phyloP scores from a whole-genome alignment of 2,329 filamentous ascomycete genomes.

The Botryotinia calthae region DNA sequence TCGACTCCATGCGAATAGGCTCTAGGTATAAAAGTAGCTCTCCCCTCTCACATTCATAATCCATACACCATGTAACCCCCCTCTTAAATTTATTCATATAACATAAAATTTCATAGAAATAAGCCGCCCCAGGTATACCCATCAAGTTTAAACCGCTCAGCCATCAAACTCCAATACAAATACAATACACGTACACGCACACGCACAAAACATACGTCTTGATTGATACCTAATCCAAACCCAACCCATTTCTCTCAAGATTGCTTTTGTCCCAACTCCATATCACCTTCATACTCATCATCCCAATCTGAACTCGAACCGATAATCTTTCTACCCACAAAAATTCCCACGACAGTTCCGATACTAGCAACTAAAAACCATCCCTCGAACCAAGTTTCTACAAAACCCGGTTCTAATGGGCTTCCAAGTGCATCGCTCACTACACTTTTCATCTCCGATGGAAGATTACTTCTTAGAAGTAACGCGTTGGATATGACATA shows the following conservation, averaged over 20 bases:
- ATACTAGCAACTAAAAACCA: constrained; percentile 74
- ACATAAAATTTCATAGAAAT: not conserved
- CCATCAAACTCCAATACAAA: not conserved
- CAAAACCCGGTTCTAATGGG: constrained; percentile 66
- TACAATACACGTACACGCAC: not conserved
- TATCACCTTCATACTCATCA: constrained; percentile 48
- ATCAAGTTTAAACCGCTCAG: not conserved
- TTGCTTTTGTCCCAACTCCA: constrained; percentile 70
- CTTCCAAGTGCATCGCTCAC: constrained; percentile 76
- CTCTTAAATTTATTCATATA: not conserved
- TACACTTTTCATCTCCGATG: constrained; percentile 70
- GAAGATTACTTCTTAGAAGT: constrained; percentile 74
- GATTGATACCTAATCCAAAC: not conserved
- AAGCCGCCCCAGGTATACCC: not conserved
- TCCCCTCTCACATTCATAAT: not conserved
- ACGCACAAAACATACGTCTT: not conserved
- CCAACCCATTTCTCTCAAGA: constrained; percentile 44
- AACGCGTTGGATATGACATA: constrained; percentile 82
- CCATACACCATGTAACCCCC: not conserved
- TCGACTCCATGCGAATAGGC: not conserved
- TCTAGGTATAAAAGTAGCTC: too few species aligned
- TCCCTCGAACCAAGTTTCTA: constrained; percentile 82
- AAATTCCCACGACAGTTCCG: constrained; percentile 68
- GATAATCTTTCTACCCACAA: constrained; percentile 63
- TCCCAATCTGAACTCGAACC: constrained; percentile 55